phyloP scores from a whole-genome alignment of 2,329 filamentous ascomycete species.

The Hymenoscyphus infarciens region DNA sequence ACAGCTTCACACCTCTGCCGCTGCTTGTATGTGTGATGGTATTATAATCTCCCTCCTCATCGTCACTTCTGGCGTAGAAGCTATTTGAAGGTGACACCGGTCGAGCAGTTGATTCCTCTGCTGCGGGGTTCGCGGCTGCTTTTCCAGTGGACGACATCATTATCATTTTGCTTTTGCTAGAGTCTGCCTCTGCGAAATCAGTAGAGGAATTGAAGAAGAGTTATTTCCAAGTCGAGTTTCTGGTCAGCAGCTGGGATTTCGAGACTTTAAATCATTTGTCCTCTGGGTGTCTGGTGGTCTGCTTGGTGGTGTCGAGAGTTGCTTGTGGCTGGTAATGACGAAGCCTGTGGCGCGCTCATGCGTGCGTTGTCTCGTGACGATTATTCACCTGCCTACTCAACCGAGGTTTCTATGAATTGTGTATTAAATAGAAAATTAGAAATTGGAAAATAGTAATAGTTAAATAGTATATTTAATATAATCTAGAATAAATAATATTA shows the following conservation, averaged over 20 bases:
- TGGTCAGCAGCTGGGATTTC: neutral
- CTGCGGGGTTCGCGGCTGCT: neutral
- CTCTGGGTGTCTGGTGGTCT: neutral
- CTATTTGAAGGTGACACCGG: constrained; percentile 74
- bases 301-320: neutral
- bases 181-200: neutral
- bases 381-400: too few relatives aligned
- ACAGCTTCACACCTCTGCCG: constrained; percentile 82
- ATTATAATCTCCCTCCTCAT: constrained; percentile 92
- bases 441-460: too few relatives aligned
- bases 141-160: constrained; percentile 2
- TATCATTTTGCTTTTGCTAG: constrained; percentile 9
- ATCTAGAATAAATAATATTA: too few relatives aligned
- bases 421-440: too few relatives aligned
- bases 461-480: too few relatives aligned
- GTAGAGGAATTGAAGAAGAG: neutral
- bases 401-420: too few relatives aligned
- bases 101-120: constrained; percentile 13
- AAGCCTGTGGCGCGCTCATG: neutral
- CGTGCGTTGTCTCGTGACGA: too few relatives aligned
- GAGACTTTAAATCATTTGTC: neutral
- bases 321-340: neutral
- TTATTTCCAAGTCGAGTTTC: neutral
- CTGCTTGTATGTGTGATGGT: constrained; percentile 79
- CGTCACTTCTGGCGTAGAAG: constrained; percentile 94